Base-by-base conservation (phyloP, 2,329 filamentous ascomycete genomes). In the Fusarium anthophilum region DNA sequence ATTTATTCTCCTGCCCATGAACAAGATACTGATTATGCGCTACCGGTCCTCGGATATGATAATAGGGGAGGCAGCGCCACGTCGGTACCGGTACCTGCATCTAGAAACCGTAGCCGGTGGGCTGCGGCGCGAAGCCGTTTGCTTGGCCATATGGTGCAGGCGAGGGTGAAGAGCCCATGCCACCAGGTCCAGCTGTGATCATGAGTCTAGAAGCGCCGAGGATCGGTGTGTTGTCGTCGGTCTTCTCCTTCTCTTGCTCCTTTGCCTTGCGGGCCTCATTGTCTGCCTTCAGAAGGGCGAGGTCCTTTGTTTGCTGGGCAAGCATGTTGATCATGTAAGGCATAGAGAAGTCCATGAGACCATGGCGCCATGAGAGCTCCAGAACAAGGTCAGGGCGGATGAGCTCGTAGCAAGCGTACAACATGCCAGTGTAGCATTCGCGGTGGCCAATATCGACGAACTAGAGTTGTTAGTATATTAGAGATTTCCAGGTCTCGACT, bases 321-420 rank as follows among this genome's bases (percentile, higher is more conserved):
- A 99, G 88, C 87, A 97, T 93, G 87, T 98, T 99, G 90, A 99
- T 98, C 94, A 99, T 97, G 88, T 97, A 99, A 24, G 96, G 96
- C 97, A 99, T 99, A 54, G 95, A 97, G 86, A 98, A 99, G 86
- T 99, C 96, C 79, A 92, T 91, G 44, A 99, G 92, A 69, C 95
- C 94, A 81, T 98, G 89, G 78, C 96, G 96, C 96, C 96, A 99
- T 68, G 96, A 98, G 66, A 99, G 90, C 86, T 99, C 96, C 83
- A 99, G 90, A 67, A 99, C 93, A 59, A 97, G 88, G 80, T 98
- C 95, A 8, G 97, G 93, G 24, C 94, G 94, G 77, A 99, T 95
- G 71, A 99, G 92, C 68, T 98, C 96, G 84, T 99, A 98, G 88
- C 96, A 99, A 59, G 97, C 93, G 81, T 99, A 99, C 55, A 99